Percentiles rank a stretch among this genome's conserved stretches.
Conservation (phyloP, 805 yeast genomes). For the Candida hispaniensis region DNA sequence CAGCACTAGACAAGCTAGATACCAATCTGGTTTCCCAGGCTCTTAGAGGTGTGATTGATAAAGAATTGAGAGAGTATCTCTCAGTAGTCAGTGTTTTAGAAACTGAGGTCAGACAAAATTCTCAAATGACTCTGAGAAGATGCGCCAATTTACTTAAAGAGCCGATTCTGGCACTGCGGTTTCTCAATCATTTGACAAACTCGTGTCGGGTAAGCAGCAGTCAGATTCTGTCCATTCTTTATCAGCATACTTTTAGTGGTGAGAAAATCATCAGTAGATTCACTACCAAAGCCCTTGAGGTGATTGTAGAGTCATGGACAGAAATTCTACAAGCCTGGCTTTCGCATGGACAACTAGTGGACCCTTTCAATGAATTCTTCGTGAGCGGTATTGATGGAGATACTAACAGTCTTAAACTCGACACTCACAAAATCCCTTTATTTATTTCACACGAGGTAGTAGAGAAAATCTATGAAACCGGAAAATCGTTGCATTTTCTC, state of each 20-base stretch:
- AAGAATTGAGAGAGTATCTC: conserved; percentile 36
- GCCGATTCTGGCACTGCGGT: conserved; percentile 46
- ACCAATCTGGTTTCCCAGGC: conserved; percentile 49
- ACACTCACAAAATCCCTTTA: conserved; percentile 30
- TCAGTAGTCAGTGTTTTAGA: conserved; percentile 36
- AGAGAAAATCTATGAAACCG: conserved; percentile 37
- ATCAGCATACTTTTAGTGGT: conserved; percentile 48
- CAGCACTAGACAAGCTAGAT: conserved; percentile 25
- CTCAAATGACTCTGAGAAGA: conserved; percentile 22
- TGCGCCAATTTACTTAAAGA: conserved; percentile 38
- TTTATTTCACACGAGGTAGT: conserved; percentile 29
- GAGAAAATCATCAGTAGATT: conserved; percentile 42
- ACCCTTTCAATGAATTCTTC: conserved; percentile 54
- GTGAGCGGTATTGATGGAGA: conserved; percentile 24
- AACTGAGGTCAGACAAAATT: conserved; percentile 27
- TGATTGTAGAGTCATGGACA: conserved; percentile 48
- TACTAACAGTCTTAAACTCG: conserved; percentile 18
- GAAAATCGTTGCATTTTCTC: conserved; percentile 58
- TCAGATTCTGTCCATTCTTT: conserved; percentile 44
- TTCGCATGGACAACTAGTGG: conserved; percentile 49
- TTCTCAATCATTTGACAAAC: conserved; percentile 38
- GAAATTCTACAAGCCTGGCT: conserved; percentile 58
- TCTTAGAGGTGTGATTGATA: conserved; percentile 39
- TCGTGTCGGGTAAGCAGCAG: conserved; percentile 37
- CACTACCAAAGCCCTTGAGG: conserved; percentile 36